Evolutionary conservation across 495 filamentous ascomycete species (phyloP).

Genomic region (Pseudevernia furfuracea): DNA sequence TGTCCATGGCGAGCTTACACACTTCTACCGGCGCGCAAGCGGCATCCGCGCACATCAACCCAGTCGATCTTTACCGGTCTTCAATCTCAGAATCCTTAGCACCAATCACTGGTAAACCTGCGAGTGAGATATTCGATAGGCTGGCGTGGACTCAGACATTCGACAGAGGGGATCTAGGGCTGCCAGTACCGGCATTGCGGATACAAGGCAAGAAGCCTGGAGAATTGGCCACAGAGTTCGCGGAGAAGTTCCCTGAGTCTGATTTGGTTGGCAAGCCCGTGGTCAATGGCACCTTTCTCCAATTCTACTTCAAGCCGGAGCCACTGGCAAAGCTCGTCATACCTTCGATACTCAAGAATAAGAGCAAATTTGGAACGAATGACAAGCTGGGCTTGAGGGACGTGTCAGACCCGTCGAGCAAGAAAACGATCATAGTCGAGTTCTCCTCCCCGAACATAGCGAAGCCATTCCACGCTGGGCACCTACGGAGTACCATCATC

Average conservation of each 20-base stretch:
- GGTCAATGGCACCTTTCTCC: conserved; percentile 56
- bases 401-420: conserved; percentile 57
- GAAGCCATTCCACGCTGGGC: conserved; percentile 65
- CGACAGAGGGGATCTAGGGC: conserved; percentile 81
- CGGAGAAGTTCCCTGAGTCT: conserved; percentile 68
- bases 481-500: conserved; percentile 69
- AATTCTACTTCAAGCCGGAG: conserved; percentile 68
- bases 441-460: conserved; percentile 75
- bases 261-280: conserved; percentile 65
- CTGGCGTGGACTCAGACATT: conserved; percentile 75
- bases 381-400: conserved; percentile 58
- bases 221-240: conserved; percentile 64
- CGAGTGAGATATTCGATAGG: conserved; percentile 66
- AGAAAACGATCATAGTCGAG: conserved; percentile 58
- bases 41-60: conserved; percentile 62
- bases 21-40: conserved; percentile 10
- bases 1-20: conserved; percentile 12
- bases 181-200: conserved; percentile 71
- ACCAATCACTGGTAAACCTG: conserved; percentile 64
- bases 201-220: conserved; percentile 71
- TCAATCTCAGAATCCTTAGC: conserved; percentile 69
- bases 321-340: conserved; percentile 56
- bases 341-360: conserved; percentile 52
- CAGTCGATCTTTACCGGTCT: conserved; percentile 78
- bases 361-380: conserved; percentile 59